Percentiles rank a stretch among this genome's conserved stretches.
Evolutionary conservation across 768 basidiomycete genomes (phyloP).

Genomic region (Tricholoma sp.): DNA sequence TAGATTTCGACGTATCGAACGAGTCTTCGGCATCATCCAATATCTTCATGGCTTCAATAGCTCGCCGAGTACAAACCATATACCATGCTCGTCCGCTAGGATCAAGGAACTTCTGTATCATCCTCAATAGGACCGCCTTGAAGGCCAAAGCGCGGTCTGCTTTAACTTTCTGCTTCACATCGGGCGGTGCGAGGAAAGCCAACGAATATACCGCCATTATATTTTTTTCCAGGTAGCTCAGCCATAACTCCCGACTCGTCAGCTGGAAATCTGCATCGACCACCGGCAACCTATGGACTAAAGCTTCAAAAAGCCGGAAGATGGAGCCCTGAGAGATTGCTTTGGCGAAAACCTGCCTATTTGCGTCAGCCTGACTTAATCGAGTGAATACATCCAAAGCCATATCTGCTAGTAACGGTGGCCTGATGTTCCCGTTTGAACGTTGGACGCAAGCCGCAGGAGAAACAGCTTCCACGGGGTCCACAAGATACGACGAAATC

Average conservation of each 20-base stretch:
- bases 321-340: conserved; percentile 55
- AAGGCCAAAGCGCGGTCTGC: conserved; percentile 62
- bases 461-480: conserved; percentile 59
- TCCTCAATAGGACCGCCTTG: conserved; percentile 61
- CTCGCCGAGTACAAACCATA: conserved; percentile 53
- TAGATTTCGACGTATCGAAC: conserved; percentile 61
- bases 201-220: conserved; percentile 84
- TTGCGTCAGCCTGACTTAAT: conserved; percentile 69
- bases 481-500: conserved; percentile 70
- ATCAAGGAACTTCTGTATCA: conserved; percentile 60
- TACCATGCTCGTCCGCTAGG: conserved; percentile 51
- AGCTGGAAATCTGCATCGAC: conserved; percentile 69
- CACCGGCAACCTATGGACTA: conserved; percentile 83
- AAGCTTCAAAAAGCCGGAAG: conserved; percentile 57
- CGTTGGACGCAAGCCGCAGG: conserved; percentile 57
- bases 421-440: conserved; percentile 37
- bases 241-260: conserved; percentile 58
- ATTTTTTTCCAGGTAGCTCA: conserved; percentile 74
- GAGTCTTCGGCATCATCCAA: conserved; percentile 72
- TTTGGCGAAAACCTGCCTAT: conserved; percentile 66
- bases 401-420: conserved; percentile 59
- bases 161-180: conserved; percentile 68
- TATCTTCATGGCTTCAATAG: conserved; percentile 72
- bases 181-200: conserved; percentile 75
- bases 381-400: conserved; percentile 87